Evolutionary conservation across 2,329 filamentous ascomycete genomes (phyloP), one percentile per base, ranked within the genome.

Genomic region (Hymenotorrendiella dingleyae): DNA sequence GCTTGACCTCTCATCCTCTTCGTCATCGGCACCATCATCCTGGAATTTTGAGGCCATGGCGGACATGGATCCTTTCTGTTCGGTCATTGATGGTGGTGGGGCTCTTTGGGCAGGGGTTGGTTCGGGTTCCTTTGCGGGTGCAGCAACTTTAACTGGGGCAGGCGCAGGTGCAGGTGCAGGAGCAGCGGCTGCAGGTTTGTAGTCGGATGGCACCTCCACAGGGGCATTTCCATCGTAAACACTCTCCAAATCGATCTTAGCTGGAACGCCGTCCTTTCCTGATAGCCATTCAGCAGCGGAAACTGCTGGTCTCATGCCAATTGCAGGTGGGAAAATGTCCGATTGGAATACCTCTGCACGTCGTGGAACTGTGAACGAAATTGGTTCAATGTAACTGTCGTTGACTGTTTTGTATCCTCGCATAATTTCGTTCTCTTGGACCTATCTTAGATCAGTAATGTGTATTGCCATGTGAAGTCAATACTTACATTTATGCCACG

Each of bases 331-430:
- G 66, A 87, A 98, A 58, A 98, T 96, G 62, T 98, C 93, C 48
- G 89, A 87, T 68, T 97, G 91, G 79, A 96, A 96, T 39, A 84
- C 88, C 66, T 96, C 89, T 42, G 93, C 87, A 50, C 93, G 81
- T 50, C 93, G 82, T 36, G 93, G 93, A 2, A 97, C 93, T 42
- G 94, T 94, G 70, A 98, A 98, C 2, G 93, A 95, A 60, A 98
- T 86, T 29, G 93, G 93, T 68, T 98, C 93, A 57, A 98, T 88
- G 68, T 94, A 95, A 35, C 71, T 66, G 63, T 98, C 93, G 66
- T 90, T 94, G 64, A 97, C 86, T 0, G 93, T 97, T 77, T 98
- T 98, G 79, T 86, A 98, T 32, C 85, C 90, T 54, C 90, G 83
- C 74, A 94, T 90, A 40, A 96, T 78, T 64, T 98, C 93, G 63